Base-by-base conservation (phyloP, 768 basidiomycete genomes). In the Cyathus striatus region DNA sequence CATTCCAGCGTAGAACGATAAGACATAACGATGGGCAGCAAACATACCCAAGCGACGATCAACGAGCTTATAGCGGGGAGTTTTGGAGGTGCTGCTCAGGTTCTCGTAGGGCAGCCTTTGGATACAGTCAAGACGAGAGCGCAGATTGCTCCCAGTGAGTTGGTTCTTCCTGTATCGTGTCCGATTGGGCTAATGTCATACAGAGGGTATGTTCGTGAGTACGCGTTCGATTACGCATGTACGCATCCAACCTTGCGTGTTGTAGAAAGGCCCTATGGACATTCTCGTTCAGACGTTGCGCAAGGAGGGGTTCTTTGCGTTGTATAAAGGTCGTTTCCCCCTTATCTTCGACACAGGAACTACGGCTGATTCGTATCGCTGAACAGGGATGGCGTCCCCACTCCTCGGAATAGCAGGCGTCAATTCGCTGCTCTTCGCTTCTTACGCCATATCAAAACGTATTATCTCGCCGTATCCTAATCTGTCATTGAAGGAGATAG, bases 341-440 rank as follows among this genome's bases (percentile, higher is more conserved):
- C 10, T 18, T 3, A 3, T 13, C 7, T 13, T 21, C 4, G 13
- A 4, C 35, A 17, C n/a, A 9, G 13, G 13, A 41, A 6, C 20
- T 17, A 25, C 44, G 4, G 43, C 22, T 17, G n/a, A 22, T 34
- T n/a, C 16, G 16, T n/a, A 17, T 35, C 23, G n/a, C 16, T 23
- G n/a, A n/a, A n/a, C 44, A 91, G 91, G 92, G 26, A 94, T 93
- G 91, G 73, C 83, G 1, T 90, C 87, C 41, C 95, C 96, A 0
- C 73, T 98, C 6, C 45, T 96, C 34, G 96, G 96, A 14, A 86
- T 98, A 21, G 90, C 94, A 2, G 94, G 90, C 6, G 95, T 98
- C 54, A 98, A 97, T 65, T 95, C 92, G 3, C 75, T 98, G 10
- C 77, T 98, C 10, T 99, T 98, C 65, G 86, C 90, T 1, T 82